Percentiles rank a stretch among this genome's conserved stretches.
Conservation (phyloP, 805 yeast genomes). For the Ogataea nitratoaversa region DNA sequence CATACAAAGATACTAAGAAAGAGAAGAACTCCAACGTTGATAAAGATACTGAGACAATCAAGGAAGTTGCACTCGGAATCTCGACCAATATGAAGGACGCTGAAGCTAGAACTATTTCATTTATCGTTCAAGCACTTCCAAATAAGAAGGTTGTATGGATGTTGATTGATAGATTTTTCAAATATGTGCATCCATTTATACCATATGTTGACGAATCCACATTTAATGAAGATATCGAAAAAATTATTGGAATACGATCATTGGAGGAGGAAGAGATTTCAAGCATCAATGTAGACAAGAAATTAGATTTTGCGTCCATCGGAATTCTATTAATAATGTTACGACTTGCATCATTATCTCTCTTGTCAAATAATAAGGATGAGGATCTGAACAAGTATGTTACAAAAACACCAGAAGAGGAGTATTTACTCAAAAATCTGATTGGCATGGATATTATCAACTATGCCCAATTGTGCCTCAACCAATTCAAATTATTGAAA, state of each 20-base stretch:
- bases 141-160: slow-evolving; percentile 41
- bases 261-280: slow-evolving; percentile 31
- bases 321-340: slow-evolving; percentile 44
- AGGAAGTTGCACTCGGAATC: slow-evolving; percentile 10
- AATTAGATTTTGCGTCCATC: slow-evolving; percentile 44
- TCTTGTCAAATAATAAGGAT: slow-evolving; percentile 28
- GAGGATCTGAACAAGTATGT: slow-evolving; percentile 21
- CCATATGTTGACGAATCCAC: slow-evolving; percentile 42
- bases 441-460: slow-evolving; percentile 41
- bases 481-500: slow-evolving; percentile 48
- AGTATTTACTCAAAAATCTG: slow-evolving; percentile 41
- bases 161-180: slow-evolving; percentile 40
- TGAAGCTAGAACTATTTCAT: slow-evolving; percentile 21
- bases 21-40: slow-evolving; percentile 3
- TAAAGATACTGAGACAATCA: slow-evolving; percentile 5
- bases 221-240: slow-evolving; percentile 31
- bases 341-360: slow-evolving; percentile 39
- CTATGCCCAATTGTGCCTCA: slow-evolving; percentile 51
- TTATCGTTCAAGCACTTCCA: slow-evolving; percentile 39
- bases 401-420: slow-evolving; percentile 25
- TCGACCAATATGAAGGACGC: slow-evolving; percentile 13
- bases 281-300: slow-evolving; percentile 33
- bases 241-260: slow-evolving; percentile 35
- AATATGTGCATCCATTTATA: slow-evolving; percentile 40
- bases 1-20: slow-evolving; percentile 17